These are phyloP conservation scores for Macadamia integrifolia DNA, from an alignment of 164 flowering plant genomes.

Conservation along the genomic window DNA sequence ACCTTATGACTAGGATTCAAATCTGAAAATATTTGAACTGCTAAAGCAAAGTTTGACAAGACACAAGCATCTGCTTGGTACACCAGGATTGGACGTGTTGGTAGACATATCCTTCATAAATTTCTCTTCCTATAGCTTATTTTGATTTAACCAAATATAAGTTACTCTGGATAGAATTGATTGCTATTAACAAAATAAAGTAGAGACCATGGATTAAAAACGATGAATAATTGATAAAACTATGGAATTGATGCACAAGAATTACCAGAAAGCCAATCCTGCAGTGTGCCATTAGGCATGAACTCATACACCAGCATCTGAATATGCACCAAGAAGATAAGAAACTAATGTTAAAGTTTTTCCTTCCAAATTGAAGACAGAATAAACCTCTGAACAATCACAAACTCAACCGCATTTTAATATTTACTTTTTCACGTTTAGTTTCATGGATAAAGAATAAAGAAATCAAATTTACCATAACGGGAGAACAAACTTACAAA, in stretches of 20 bases:
- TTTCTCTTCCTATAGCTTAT: too few species aligned
- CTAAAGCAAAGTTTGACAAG: too few species aligned
- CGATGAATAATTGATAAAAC: background rate
- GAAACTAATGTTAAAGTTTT: background rate
- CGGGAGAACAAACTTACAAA: too few species aligned
- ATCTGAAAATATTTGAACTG: too few species aligned
- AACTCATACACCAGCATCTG: slow-evolving; percentile 21
- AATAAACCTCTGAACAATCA: background rate
- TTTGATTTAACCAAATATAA: too few species aligned
- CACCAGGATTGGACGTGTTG: too few species aligned
- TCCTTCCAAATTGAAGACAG: background rate
- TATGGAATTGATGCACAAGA: background rate
- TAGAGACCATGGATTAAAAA: background rate
- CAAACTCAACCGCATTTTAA: background rate
- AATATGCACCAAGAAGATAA: background rate
- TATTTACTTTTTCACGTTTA: too few species aligned
- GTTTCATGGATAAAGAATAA: background rate
- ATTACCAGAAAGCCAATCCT: slow-evolving; percentile 19
- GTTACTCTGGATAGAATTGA: too few species aligned
- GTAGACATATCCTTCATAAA: too few species aligned
- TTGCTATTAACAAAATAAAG: background rate
- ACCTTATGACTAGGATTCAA: too few species aligned
- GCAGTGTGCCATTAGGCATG: slow-evolving; percentile 14
- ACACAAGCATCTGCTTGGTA: too few species aligned
- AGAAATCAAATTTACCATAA: too few species aligned